Evolutionary conservation across 768 basidiomycete species (phyloP).

Genomic region (Rhizopogon vesiculosus): DNA sequence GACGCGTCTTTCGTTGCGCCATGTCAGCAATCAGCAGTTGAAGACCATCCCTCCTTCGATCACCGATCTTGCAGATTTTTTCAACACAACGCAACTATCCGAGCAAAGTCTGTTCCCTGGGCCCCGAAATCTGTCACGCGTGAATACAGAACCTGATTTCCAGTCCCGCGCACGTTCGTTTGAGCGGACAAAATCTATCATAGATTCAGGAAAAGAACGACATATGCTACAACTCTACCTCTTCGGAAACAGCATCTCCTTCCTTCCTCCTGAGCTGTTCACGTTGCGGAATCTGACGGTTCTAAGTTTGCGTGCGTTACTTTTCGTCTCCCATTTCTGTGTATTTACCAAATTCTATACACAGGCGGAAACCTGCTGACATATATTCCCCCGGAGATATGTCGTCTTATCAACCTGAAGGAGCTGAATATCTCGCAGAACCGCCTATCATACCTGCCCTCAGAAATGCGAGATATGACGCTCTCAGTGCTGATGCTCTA

Average conservation of each 20-base stretch:
- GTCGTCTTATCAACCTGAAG: slow-evolving; percentile 43
- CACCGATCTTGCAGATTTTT: slow-evolving; percentile 41
- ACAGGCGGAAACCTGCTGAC: slow-evolving; percentile 55
- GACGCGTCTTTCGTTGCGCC: background rate
- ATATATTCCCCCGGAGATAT: slow-evolving; percentile 61
- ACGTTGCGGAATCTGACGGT: slow-evolving; percentile 52
- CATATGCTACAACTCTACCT: slow-evolving; percentile 56
- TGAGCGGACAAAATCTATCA: slow-evolving; percentile 21
- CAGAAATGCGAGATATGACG: slow-evolving; percentile 59
- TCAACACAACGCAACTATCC: slow-evolving; percentile 33
- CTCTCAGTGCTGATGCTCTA: slow-evolving; percentile 42
- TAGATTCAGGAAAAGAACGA: slow-evolving; percentile 34
- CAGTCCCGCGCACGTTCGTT: slow-evolving; percentile 18
- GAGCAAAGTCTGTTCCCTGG: slow-evolving; percentile 21
- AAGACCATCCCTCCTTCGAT: slow-evolving; percentile 46
- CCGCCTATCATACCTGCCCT: slow-evolving; percentile 52
- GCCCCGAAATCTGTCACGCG: slow-evolving; percentile 27
- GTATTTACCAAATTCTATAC: background rate
- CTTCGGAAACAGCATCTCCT: slow-evolving; percentile 45
- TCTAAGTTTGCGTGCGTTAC: slow-evolving; percentile 55
- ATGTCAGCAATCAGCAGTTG: slow-evolving; percentile 33
- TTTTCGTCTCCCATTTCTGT: background rate
- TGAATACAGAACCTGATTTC: slow-evolving; percentile 29
- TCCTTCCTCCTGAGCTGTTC: slow-evolving; percentile 56
- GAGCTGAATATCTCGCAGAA: slow-evolving; percentile 64